Conservation (phyloP, 1,139 yeast genomes). For the Geotrichum aggregatum region DNA sequence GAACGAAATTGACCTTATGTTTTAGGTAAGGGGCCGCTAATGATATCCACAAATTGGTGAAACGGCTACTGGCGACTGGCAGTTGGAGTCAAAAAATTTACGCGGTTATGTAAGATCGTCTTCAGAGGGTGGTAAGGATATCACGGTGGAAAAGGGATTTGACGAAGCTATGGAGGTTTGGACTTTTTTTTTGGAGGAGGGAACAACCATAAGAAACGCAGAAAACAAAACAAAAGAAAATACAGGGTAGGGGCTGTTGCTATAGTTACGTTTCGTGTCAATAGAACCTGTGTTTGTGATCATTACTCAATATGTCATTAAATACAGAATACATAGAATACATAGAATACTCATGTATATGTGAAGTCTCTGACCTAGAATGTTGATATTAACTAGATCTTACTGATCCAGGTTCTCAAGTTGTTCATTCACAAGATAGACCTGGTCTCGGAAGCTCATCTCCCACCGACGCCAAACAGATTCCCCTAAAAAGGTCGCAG, state of each 20-base stretch:
- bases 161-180: constrained; percentile 12
- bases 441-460: constrained; percentile 34
- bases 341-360: background rate
- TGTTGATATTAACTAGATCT: background rate
- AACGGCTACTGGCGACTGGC: background rate
- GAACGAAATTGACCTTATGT: too few species aligned
- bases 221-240: constrained; percentile 10
- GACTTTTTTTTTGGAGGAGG: constrained; percentile 3
- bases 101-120: constrained; percentile 12
- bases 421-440: constrained; percentile 37
- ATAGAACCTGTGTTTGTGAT: background rate
- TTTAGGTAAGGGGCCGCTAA: background rate
- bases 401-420: constrained; percentile 33
- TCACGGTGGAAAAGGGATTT: constrained; percentile 7
- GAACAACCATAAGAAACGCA: background rate
- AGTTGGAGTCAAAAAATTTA: constrained; percentile 1
- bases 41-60: background rate
- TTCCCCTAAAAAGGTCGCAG: constrained; percentile 10
- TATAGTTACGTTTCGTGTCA: background rate
- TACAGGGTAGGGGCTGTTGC: constrained; percentile 13
- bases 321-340: too few species aligned
- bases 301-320: too few species aligned
- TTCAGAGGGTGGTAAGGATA: background rate
- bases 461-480: constrained; percentile 22
- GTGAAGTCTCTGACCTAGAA: background rate